Conservation (phyloP, 345 rosid genomes). For the Cochlearia excelsa region DNA sequence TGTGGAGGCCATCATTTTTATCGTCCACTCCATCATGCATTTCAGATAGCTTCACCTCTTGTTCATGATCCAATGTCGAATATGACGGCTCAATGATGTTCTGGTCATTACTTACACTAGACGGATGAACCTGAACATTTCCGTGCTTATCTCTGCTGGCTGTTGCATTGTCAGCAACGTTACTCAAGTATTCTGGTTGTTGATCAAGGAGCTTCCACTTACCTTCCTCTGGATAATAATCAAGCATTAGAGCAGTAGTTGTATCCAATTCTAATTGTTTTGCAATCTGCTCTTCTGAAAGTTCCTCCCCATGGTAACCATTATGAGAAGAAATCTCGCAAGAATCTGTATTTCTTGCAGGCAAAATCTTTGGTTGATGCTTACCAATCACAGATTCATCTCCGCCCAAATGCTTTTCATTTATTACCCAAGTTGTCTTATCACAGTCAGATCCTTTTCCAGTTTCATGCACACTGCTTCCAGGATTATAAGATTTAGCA, state of each 20-base stretch:
- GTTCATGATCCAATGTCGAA: slow-evolving; percentile 55
- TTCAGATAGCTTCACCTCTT: slow-evolving; percentile 41
- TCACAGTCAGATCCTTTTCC: slow-evolving; percentile 26
- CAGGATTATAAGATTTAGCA: slow-evolving; percentile 34
- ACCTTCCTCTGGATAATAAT: slow-evolving; percentile 90
- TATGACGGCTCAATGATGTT: slow-evolving; percentile 64
- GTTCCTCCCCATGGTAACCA: slow-evolving; percentile 40
- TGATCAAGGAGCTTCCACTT: slow-evolving; percentile 89
- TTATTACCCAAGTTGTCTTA: slow-evolving; percentile 22
- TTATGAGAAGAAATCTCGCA: slow-evolving; percentile 37
- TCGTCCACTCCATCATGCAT: slow-evolving; percentile 33
- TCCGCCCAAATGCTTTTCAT: slow-evolving; percentile 36
- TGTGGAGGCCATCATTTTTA: slow-evolving; percentile 34
- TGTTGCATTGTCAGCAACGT: slow-evolving; percentile 35
- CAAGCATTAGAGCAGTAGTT: slow-evolving; percentile 70
- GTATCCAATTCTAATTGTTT: slow-evolving; percentile 65
- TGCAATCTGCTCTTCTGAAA: slow-evolving; percentile 45
- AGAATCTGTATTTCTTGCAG: slow-evolving; percentile 37
- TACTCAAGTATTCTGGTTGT: slow-evolving; percentile 46
- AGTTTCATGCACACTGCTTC: slow-evolving; percentile 28
- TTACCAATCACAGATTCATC: slow-evolving; percentile 37
- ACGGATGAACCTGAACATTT: slow-evolving; percentile 31
- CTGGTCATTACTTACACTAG: slow-evolving; percentile 36
- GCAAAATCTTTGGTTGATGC: slow-evolving; percentile 40
- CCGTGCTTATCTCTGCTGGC: slow-evolving; percentile 30